Percentiles rank a stretch among this genome's conserved stretches.
Evolutionary conservation across 1,284 basidiomycete species (phyloP).

Genomic region (Boletus albobrunnescens): DNA sequence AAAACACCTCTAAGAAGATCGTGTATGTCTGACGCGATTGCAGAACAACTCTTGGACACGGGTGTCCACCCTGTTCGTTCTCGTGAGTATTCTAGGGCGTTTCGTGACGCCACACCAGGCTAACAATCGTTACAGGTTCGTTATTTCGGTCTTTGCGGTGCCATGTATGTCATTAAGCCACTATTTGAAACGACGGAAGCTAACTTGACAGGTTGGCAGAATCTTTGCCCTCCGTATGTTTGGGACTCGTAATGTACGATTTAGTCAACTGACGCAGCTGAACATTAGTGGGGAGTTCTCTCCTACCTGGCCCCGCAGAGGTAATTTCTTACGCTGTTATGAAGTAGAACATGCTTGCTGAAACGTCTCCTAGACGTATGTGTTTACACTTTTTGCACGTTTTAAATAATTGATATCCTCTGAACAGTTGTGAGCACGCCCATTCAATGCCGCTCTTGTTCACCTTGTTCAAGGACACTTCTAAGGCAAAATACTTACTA

Average conservation of each 20-base stretch:
- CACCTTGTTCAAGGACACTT: too few species aligned
- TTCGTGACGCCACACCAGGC: neutral
- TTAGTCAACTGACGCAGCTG: neutral
- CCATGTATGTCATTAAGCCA: neutral
- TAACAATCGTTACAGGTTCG: neutral
- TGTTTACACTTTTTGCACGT: too few species aligned
- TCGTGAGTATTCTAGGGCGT: neutral
- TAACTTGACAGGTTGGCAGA: too few species aligned
- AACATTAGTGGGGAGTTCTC: neutral
- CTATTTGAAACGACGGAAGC: too few species aligned
- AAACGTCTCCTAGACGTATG: constrained; percentile 1
- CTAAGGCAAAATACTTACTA: neutral
- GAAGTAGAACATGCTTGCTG: neutral
- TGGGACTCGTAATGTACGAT: neutral
- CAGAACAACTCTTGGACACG: neutral
- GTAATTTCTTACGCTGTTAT: neutral
- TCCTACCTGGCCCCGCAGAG: neutral
- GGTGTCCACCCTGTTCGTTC: constrained; percentile 2
- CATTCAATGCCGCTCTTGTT: neutral
- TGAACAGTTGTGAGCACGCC: constrained; percentile 5
- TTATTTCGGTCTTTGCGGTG: neutral
- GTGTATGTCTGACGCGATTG: too few species aligned
- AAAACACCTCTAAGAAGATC: too few species aligned
- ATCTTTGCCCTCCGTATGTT: neutral
- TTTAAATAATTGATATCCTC: too few species aligned